Evolutionary conservation across 805 yeast species (phyloP), one percentile per base, ranked within the genome.

Genomic region (Naumovozyma castellii): DNA sequence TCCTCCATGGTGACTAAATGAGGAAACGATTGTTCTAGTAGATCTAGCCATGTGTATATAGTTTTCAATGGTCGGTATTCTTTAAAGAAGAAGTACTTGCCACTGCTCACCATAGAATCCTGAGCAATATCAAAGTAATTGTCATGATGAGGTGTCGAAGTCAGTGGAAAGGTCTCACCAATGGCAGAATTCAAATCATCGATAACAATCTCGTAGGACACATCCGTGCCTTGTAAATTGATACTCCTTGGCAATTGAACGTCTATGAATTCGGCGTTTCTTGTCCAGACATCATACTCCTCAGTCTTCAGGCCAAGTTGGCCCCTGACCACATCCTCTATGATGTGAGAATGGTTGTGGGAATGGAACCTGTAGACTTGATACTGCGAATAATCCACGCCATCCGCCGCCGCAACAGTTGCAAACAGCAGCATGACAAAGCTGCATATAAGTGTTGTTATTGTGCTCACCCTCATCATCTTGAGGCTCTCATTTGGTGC

Each of bases 21-120:
- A 0, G 94, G 85, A 56, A 72, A 84, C 1, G 83, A 70, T 40
- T 71, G 68, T 43, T 68, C 66, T 16, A 86, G 52, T 17, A 78
- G 49, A 35, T 76, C 80, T 46, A 80, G 66, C 94, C 94, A 85
- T 1, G 78, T 65, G 50, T 84, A 71, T 15, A 87, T 79, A 3
- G 85, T 72, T 22, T 73, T 72, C 43, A 84, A 63, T 22, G 81
- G 76, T 43, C 88, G 68, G 61, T 76, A 86, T 37, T 76, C 78
- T 44, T 69, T 72, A 59, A 86, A 86, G 56, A 86, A 86, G 3
- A 76, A 45, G 43, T 79, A 84, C 0, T 67, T 49, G 10, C 53
- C 6, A 17, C 13, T 18, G 12, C 19, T 30, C 13, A 13, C n/a
- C 27, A 9, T 18, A 10, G 4, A 12, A 27, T 6, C 15, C 8